Percentiles rank a stretch among this genome's conserved stretches.
Evolutionary conservation across 2,329 filamentous ascomycete genomes (phyloP).

Genomic region (Exophiala sp.): DNA sequence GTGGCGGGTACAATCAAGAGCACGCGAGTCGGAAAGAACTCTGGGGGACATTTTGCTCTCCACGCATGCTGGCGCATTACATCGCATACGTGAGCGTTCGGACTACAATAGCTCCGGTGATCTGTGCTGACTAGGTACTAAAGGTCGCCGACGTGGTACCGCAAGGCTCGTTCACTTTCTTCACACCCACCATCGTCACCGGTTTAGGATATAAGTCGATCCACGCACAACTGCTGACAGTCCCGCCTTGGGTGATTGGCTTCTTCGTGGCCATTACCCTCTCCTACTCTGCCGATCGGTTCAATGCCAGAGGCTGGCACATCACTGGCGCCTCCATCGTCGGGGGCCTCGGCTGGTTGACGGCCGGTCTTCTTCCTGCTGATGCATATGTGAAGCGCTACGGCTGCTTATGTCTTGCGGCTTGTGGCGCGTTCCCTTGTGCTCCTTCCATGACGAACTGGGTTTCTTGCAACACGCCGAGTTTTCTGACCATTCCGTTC

Average conservation of each 20-base stretch:
- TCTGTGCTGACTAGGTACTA: neutral
- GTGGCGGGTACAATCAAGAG: conserved; percentile 28
- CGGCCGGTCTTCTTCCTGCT: too few species aligned
- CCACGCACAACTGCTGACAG: conserved; percentile 30
- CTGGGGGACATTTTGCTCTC: conserved; percentile 18
- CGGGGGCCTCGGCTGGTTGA: too few species aligned
- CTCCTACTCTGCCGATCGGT: conserved; percentile 21
- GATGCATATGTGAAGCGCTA: too few species aligned
- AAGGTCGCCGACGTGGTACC: conserved; percentile 25
- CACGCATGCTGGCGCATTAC: conserved; percentile 26
- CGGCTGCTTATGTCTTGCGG: too few species aligned
- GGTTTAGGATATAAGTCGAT: conserved; percentile 27
- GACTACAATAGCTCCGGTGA: neutral
- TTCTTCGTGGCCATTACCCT: conserved; percentile 21
- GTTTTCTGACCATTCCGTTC: conserved; percentile 59
- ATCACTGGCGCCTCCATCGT: too few species aligned
- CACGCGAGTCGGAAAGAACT: conserved; percentile 20
- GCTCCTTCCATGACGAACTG: conserved; percentile 66
- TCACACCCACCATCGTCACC: conserved; percentile 24
- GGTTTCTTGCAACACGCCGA: conserved; percentile 62
- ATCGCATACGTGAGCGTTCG: conserved; percentile 21
- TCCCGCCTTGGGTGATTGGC: conserved; percentile 26
- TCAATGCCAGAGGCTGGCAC: neutral
- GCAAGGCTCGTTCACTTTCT: conserved; percentile 25
- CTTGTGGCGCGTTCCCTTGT: conserved; percentile 34